Percentiles rank a stretch among this genome's conserved stretches.
Conservation (phyloP, 1,139 yeast species). For the Yamadazyma atmosphaerica region DNA sequence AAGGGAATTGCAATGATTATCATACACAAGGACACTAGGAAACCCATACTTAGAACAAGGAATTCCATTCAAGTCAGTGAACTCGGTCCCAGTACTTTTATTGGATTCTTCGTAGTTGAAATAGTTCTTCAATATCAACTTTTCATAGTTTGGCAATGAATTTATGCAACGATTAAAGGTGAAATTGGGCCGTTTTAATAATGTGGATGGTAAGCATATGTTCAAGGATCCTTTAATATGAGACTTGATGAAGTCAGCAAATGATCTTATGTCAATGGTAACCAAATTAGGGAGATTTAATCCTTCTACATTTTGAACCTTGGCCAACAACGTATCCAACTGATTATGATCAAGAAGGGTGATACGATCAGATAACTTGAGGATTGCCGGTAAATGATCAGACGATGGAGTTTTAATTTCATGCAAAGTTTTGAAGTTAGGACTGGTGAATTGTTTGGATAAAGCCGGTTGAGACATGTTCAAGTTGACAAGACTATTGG, state of each 20-base stretch:
- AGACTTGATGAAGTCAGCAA: conserved; percentile 54
- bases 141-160: conserved; percentile 53
- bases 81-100: conserved; percentile 2
- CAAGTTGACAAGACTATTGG: conserved; percentile 16
- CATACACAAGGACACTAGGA: conserved; percentile 30
- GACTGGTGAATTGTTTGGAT: conserved; percentile 12
- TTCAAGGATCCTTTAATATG: conserved; percentile 61
- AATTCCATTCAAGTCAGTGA: conserved; percentile 13
- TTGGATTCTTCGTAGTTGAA: conserved; percentile 10
- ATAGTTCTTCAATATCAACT: conserved; percentile 22
- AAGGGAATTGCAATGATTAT: conserved; percentile 32
- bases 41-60: conserved; percentile 33
- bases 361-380: conserved; percentile 10
- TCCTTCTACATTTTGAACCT: conserved; percentile 7
- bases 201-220: conserved; percentile 75
- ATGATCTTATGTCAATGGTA: conserved; percentile 70
- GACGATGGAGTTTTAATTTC: conserved; percentile 8
- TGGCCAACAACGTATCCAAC: conserved; percentile 6
- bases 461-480: conserved; percentile 12
- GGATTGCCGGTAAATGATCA: conserved; percentile 11
- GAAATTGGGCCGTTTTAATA: conserved; percentile 67
- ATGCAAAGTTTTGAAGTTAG: conserved; percentile 14
- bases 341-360: conserved; percentile 6
- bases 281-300: conserved; percentile 28
- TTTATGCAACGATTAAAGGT: conserved; percentile 56